Evolutionary conservation across 1,284 basidiomycete species (phyloP), one percentile per base, ranked within the genome.

Genomic region (Earliella scabrosa): DNA sequence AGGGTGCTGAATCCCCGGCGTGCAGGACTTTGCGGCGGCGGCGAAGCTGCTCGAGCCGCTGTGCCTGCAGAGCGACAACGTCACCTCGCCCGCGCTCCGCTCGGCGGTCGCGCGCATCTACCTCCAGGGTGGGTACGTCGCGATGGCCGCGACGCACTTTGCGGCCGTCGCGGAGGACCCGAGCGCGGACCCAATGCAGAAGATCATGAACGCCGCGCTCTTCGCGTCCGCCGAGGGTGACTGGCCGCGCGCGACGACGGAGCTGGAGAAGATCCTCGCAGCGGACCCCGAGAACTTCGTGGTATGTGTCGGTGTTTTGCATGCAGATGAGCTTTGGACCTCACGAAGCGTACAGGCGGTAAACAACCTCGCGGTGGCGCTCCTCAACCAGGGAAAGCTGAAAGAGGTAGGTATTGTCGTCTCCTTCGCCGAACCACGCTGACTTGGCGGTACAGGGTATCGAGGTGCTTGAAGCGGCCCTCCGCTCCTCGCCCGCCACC

Each of bases 351-450:
- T 40, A 23, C 23, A 41, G 39, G 88, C 89, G n/a, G 78, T 85
- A 27, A 93, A 92, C 68, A 90, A 93, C 64, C 75, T 92, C 9
- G 80, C 87, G 0, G 91, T 93, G 34, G 79, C 85, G 10, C 69
- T 90, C 24, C 73, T 93, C 45, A 82, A 81, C 54, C 82, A 86
- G 63, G 91, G 91, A 4, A 83, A 80, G 60, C 63, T 93, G 31
- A 84, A 83, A 66, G 86, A 92, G 76, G 88, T 85, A n/a, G 40
- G 69, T 57, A 8, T 26, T 14, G 27, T 23, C 49, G 23, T 24
- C 45, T 4, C 1, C 23, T 48, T 45, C n/a, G n/a, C n/a, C n/a
- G n/a, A n/a, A n/a, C n/a, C n/a, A n/a, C n/a, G n/a, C n/a, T n/a
- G n/a, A n/a, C n/a, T n/a, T n/a, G n/a, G n/a, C n/a, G n/a, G 13